Base-by-base conservation (phyloP, 2,329 filamentous ascomycete genomes). In the Fusarium tupiense region DNA sequence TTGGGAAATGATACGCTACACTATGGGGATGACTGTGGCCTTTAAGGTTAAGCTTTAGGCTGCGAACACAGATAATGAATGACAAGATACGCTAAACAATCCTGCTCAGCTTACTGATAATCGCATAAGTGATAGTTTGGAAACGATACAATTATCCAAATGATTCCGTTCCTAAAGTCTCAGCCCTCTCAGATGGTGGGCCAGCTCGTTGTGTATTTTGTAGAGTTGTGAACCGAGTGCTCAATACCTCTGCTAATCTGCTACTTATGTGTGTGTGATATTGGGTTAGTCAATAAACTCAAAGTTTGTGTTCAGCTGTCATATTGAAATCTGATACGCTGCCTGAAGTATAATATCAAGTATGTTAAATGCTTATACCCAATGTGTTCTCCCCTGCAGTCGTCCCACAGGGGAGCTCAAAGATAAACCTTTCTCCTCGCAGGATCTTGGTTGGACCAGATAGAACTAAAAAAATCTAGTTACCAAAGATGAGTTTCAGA, bases 161-260 rank as follows among this genome's bases (percentile, higher is more conserved):
- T 13, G 8, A 19, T 2, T 13, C 16, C 0, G 0, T 10, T 10
- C 7, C 5, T 9, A 1, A n/a, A 14, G 6, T n/a, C 0, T 7
- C 11, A 12, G 2, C 22, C 11, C 3, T 50, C 4, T 9, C 7
- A 13, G 7, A 9, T 19, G 1, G 5, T 3, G 5, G 2, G 2
- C 0, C 12, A 10, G 16, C 29, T 50, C 5, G 3, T 7, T 19
- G 1, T 7, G 8, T 0, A n/a, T 12, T 3, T 19, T 14, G 1
- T 13, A 33, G 3, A 7, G 5, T 13, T 19, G 1, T 7, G 29
- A 33, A 19, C 16, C 4, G 3, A 49, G 6, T 4, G 17, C 3
- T 31, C 2, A 7, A 19, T 9, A 33, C 22, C 22, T 5, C 11
- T 6, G 5, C 5, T 7, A 19, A 8, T 13, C 14, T 24, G 10